phyloP scores from a whole-genome alignment of 139 green algal species.

The Trebouxia sp. region DNA sequence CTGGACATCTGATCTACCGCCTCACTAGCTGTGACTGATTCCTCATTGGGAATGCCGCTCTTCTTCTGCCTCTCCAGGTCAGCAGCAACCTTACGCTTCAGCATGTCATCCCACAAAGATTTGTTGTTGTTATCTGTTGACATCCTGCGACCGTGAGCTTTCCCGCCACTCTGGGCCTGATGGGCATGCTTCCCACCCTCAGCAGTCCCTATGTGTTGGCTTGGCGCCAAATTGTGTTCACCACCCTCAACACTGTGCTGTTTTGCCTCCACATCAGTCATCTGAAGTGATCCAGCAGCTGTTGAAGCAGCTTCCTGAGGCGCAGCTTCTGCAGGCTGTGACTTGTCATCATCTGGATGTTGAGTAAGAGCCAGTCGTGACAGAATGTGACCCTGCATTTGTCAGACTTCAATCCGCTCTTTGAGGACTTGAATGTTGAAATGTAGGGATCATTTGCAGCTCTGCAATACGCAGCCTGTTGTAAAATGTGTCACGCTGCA shows the following conservation, averaged over 20 bases:
- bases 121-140: background rate
- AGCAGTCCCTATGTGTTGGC: background rate
- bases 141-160: no score
- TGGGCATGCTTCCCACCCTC: constrained; percentile 3
- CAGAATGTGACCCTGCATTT: background rate
- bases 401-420: no score
- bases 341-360: background rate
- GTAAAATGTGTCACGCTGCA: no score
- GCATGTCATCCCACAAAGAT: constrained; percentile 4
- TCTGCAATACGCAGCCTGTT: no score
- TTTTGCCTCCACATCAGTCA: constrained; percentile 9
- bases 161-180: background rate
- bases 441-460: no score
- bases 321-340: background rate
- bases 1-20: background rate
- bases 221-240: background rate
- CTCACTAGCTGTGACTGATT: background rate
- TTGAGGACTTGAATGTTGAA: no score
- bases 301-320: background rate
- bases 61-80: constrained; percentile 10
- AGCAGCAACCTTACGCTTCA: background rate
- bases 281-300: background rate
- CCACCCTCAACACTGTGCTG: background rate
- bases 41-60: background rate
- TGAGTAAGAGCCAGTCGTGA: background rate